Evolutionary conservation across 1,284 basidiomycete species (phyloP).

Genomic region (Malassezia restricta): DNA sequence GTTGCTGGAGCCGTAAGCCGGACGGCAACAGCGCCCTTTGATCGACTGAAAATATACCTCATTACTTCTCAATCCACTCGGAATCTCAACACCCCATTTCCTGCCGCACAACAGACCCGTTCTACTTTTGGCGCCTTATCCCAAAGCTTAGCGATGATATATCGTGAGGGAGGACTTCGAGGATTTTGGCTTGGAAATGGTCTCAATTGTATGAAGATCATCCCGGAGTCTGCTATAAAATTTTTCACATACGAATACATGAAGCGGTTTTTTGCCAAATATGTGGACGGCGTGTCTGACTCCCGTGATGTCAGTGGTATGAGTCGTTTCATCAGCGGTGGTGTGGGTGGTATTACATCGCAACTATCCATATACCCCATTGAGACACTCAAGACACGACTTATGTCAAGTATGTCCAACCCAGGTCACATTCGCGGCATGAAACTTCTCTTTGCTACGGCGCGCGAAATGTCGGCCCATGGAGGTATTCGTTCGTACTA

Average conservation of each 20-base stretch:
- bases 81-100: slow-evolving; percentile 12
- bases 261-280: slow-evolving; percentile 85
- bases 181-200: slow-evolving; percentile 78
- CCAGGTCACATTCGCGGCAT: slow-evolving; percentile 53
- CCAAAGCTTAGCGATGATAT: slow-evolving; percentile 65
- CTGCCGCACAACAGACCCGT: not conserved
- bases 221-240: slow-evolving; percentile 96
- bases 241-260: slow-evolving; percentile 90
- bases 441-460: slow-evolving; percentile 50
- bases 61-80: slow-evolving; percentile 57
- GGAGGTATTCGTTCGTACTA: slow-evolving; percentile 78
- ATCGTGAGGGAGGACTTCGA: slow-evolving; percentile 60
- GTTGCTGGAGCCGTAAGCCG: slow-evolving; percentile 91
- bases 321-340: slow-evolving; percentile 86
- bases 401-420: slow-evolving; percentile 61
- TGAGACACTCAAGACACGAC: slow-evolving; percentile 44
- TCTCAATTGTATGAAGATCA: slow-evolving; percentile 70
- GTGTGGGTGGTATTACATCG: slow-evolving; percentile 83
- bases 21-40: slow-evolving; percentile 92
- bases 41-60: slow-evolving; percentile 89
- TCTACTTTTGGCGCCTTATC: slow-evolving; percentile 54
- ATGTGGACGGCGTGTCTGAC: slow-evolving; percentile 83
- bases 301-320: slow-evolving; percentile 75
- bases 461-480: slow-evolving; percentile 59
- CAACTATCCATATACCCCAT: slow-evolving; percentile 56